Evolutionary conservation across 2,329 filamentous ascomycete species (phyloP).

Genomic region (Hymenoscyphus repandus): DNA sequence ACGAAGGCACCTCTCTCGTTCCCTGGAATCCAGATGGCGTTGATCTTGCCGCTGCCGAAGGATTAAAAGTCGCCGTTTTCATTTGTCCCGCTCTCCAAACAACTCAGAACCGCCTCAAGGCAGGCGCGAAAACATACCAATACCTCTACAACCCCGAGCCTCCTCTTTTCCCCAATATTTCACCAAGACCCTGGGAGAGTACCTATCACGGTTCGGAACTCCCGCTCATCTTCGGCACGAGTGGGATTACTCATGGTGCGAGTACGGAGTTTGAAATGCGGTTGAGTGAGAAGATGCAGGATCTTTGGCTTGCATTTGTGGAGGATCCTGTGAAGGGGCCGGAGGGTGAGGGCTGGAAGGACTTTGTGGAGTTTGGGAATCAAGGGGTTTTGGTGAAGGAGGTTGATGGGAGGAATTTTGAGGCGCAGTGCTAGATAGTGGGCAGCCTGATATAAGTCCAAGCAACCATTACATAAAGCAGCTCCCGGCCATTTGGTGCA

Average conservation of each 20-base stretch:
- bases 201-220: conserved; percentile 32
- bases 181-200: conserved; percentile 24
- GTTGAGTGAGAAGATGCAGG: conserved; percentile 25
- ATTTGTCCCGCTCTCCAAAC: conserved; percentile 13
- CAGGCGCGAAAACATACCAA: conserved; percentile 20
- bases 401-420: too few species aligned
- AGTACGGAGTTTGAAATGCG: conserved; percentile 24
- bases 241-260: conserved; percentile 6
- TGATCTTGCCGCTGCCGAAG: conserved; percentile 6
- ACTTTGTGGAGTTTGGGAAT: conserved; percentile 13
- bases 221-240: conserved; percentile 28
- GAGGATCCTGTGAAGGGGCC: conserved; percentile 29
- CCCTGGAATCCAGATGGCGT: conserved; percentile 15
- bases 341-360: conserved; percentile 8
- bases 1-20: conserved; percentile 25
- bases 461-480: too few species aligned
- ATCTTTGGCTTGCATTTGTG: conserved; percentile 32
- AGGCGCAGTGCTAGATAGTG: too few species aligned
- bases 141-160: conserved; percentile 30
- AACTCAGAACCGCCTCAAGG: conserved; percentile 5
- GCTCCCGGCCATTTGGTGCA: too few species aligned
- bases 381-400: too few species aligned
- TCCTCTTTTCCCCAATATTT: conserved; percentile 28
- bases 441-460: too few species aligned
- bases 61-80: conserved; percentile 8